A percentile compares a stretch with the other conserved stretches of the same genome.
phyloP scores from a whole-genome alignment of 352 stramenopile species.

The Lagenidium giganteum region DNA sequence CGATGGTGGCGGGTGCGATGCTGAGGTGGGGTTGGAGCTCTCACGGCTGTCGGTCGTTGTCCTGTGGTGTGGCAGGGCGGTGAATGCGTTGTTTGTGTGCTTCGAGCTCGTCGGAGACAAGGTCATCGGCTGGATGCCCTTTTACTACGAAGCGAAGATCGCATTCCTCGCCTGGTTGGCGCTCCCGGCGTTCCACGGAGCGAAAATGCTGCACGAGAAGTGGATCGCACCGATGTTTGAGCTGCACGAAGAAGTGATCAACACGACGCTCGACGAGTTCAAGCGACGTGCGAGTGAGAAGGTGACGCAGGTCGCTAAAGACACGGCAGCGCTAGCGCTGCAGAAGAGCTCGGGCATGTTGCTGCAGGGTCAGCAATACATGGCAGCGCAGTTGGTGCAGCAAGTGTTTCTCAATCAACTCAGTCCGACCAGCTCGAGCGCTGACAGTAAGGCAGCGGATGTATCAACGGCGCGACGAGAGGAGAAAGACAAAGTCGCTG shows the following conservation, averaged over 20 bases:
- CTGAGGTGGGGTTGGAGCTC: no score
- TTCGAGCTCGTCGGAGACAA: conserved; percentile 59
- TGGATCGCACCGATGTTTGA: conserved; percentile 64
- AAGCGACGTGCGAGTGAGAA: conserved; percentile 62
- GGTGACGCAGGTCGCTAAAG: conserved; percentile 59
- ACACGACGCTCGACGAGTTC: conserved; percentile 43
- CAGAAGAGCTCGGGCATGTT: conserved; percentile 55
- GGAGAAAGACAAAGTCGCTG: neutral
- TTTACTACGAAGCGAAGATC: conserved; percentile 77
- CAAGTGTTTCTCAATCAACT: conserved; percentile 34
- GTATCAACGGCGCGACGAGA: conserved; percentile 4
- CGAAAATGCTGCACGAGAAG: conserved; percentile 40
- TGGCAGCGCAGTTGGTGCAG: conserved; percentile 59
- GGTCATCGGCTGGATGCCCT: conserved; percentile 48
- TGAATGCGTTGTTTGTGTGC: conserved; percentile 55
- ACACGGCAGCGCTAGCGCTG: conserved; percentile 53
- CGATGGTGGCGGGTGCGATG: no score
- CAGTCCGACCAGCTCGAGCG: neutral
- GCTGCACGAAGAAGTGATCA: conserved; percentile 60
- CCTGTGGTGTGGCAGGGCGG: conserved; percentile 29
- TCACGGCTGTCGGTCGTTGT: no score
- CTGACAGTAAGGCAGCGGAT: conserved; percentile 6
- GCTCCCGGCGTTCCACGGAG: conserved; percentile 45
- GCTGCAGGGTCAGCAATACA: conserved; percentile 56
- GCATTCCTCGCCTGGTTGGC: conserved; percentile 64